These are phyloP conservation scores for Lichtheimia ramosa DNA, from an alignment of 371 early-diverging fungal genomes.

Conservation along the genomic window DNA sequence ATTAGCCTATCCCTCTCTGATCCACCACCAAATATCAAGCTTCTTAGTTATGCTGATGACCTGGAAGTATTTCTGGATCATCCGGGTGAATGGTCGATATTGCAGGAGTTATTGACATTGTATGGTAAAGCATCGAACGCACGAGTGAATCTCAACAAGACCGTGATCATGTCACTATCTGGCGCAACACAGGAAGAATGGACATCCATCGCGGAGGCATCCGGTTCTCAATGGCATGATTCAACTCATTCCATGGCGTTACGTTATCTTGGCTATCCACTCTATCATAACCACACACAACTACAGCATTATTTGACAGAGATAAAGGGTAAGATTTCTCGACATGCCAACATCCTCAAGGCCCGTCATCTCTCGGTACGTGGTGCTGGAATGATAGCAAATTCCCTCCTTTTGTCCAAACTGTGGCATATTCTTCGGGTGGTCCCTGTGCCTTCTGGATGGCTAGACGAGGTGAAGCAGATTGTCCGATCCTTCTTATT, in stretches of 20 bases:
- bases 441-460: background rate
- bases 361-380: background rate
- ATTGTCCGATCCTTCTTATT: too few species aligned
- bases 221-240: background rate
- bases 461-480: too few species aligned
- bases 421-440: background rate
- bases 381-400: background rate
- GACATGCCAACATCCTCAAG: background rate
- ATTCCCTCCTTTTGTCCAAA: background rate
- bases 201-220: too few species aligned
- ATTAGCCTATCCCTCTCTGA: too few species aligned
- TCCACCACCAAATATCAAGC: background rate
- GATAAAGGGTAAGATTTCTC: background rate
- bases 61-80: background rate
- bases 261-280: background rate
- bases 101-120: too few species aligned
- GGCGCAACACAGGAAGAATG: background rate
- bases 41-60: constrained; percentile 10
- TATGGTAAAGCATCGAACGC: constrained; percentile 8
- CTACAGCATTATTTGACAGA: background rate
- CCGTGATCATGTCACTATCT: background rate
- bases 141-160: background rate
- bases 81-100: background rate
- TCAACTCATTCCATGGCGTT: too few species aligned
- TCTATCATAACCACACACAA: background rate